Conservation (phyloP, 768 basidiomycete species). For the Fomitopsis serialis region DNA sequence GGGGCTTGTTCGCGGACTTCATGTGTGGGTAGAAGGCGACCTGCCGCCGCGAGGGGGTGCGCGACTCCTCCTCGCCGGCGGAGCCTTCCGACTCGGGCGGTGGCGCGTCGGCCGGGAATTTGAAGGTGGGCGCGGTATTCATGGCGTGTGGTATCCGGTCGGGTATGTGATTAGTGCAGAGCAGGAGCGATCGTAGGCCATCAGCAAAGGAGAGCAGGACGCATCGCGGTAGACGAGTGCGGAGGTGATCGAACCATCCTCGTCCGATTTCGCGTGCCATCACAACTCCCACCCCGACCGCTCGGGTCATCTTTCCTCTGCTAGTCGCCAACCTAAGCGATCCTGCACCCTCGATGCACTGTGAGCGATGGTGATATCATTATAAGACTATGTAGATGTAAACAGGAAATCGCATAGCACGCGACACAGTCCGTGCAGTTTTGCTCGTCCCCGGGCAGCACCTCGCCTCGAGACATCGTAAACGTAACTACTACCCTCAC, state of each 20-base stretch:
- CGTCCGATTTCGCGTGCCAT: too few species aligned
- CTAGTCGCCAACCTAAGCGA: too few species aligned
- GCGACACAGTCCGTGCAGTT: too few species aligned
- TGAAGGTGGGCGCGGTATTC: slow-evolving; percentile 2
- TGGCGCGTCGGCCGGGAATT: neutral
- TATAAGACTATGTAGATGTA: too few species aligned
- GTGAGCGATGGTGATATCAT: too few species aligned
- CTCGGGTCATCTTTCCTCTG: too few species aligned
- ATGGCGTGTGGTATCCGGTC: slow-evolving; percentile 1
- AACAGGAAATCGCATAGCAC: too few species aligned
- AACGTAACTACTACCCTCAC: slow-evolving; percentile 4
- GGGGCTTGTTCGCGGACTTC: slow-evolving; percentile 63
- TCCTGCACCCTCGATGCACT: too few species aligned
- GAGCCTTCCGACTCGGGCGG: neutral
- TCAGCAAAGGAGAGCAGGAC: neutral
- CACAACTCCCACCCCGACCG: too few species aligned
- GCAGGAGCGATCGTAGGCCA: neutral
- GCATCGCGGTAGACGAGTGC: neutral
- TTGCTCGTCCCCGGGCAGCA: too few species aligned
- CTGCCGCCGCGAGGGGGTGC: slow-evolving; percentile 38
- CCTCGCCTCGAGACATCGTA: too few species aligned
- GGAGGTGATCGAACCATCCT: too few species aligned
- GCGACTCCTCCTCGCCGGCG: neutral
- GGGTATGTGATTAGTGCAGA: neutral
- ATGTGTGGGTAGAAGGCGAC: slow-evolving; percentile 77